phyloP scores from a whole-genome alignment of 768 basidiomycete genomes.

The Pisolithus albus region DNA sequence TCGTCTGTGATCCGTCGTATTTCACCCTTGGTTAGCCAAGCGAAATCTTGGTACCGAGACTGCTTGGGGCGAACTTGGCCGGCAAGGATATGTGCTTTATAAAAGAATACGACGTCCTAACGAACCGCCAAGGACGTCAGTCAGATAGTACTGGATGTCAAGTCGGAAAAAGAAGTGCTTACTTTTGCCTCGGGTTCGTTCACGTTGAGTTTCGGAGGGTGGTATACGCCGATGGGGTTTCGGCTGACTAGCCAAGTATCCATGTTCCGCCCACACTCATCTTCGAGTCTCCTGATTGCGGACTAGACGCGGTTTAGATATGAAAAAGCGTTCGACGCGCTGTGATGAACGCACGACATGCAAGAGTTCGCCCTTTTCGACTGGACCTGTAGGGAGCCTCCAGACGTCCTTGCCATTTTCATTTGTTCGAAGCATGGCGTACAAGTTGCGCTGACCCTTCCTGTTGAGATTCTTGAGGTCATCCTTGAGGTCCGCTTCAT shows the following conservation, averaged over 20 bases:
- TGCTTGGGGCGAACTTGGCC: slow-evolving; percentile 67
- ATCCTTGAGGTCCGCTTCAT: slow-evolving; percentile 50
- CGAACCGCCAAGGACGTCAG: not conserved
- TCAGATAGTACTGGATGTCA: not conserved
- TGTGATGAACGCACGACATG: slow-evolving; percentile 54
- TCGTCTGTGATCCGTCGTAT: slow-evolving; percentile 60
- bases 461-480: slow-evolving; percentile 77
- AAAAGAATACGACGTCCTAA: slow-evolving; percentile 79
- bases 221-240: slow-evolving; percentile 78
- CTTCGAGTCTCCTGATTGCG: slow-evolving; percentile 61
- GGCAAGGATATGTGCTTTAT: slow-evolving; percentile 88
- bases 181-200: slow-evolving; percentile 26
- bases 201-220: slow-evolving; percentile 36
- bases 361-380: slow-evolving; percentile 60
- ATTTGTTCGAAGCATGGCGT: slow-evolving; percentile 63
- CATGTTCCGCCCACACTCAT: slow-evolving; percentile 75
- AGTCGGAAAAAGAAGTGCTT: slow-evolving; percentile 20
- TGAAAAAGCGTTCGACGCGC: not conserved
- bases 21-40: slow-evolving; percentile 94
- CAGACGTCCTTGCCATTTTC: slow-evolving; percentile 49
- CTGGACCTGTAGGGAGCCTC: slow-evolving; percentile 71
- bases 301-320: slow-evolving; percentile 39
- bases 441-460: slow-evolving; percentile 78
- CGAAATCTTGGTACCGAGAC: slow-evolving; percentile 64
- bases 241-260: slow-evolving; percentile 92